Base-by-base conservation (phyloP, 768 basidiomycete species). In the Obba rivulosa region DNA sequence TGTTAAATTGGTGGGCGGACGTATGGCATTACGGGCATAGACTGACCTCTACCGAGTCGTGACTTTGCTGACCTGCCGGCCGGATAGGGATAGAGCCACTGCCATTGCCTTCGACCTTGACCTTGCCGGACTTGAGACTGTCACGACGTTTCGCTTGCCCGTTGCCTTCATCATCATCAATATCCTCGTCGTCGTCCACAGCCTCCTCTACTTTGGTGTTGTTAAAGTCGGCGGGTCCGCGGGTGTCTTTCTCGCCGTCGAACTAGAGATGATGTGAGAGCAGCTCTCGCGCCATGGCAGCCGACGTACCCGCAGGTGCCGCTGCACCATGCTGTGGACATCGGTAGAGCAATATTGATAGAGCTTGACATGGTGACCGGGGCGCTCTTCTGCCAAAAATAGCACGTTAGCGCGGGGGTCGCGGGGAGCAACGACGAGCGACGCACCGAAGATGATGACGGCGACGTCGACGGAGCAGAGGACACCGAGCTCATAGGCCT, bases 401-500 rank as follows among this genome's bases (percentile, higher is more conserved):
- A 73, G 69, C 68, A 8, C 9, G 37, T 38, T n/a, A 38, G 37
- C 37, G 37, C 37, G 37, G 37, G 37, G n/a, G n/a, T 38, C 37
- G 37, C 37, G 20, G n/a, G 7, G 20, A n/a, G 14, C 23, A 37
- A 43, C 17, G 2, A 18, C n/a, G 41, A 69, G 67, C 18, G 43
- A 38, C 8, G 61, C 41, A 81, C 83, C 88, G 54, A 92, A 90
- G 64, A 92, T 87, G 64, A 91, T 86, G 63, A 92, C 87, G 4
- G 87, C 86, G 36, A 92, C 87, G 58, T 91, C 88, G 57, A 91
- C 89, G 13, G 86, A 88, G 64, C 89, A 92, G 36, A 91, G 78
- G 3, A 91, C 88, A n/a, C 87, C 88, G 52, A 92, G 84, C 68
- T 91, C 88, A 61, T 90, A 90, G 0, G 89, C 88, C 62, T 91